Evolutionary conservation across 441 rosid genomes (phyloP), one percentile per base, ranked within the genome.

Genomic region (Populus hybrid): DNA sequence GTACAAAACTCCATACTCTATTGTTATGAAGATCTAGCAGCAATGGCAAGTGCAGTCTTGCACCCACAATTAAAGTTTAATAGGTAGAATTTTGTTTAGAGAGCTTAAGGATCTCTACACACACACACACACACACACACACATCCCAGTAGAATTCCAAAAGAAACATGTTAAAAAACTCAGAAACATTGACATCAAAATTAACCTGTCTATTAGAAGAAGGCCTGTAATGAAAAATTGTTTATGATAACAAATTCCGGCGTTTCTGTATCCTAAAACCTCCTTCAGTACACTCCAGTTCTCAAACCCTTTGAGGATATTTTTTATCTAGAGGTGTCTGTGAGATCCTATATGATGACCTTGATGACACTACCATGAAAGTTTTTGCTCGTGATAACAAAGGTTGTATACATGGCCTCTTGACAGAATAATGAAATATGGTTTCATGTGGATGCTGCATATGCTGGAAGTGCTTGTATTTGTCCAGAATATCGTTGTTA

Each of bases 381-480:
- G 46, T 67, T 59, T 38, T 16, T 28, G 40, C 30, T 72, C 16
- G 7, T 21, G 38, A 67, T 54, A 66, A 64, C 54, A 26, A 36
- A 61, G 40, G 34, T 54, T 78, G 21, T 57, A 50, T 74, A 34
- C 46, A 36, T 81, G 66, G 67, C 67, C 73, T 83, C 72, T 71
- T 61, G 63, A 72, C 87, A 93, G 99, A 87, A 79, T 50, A 77
- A 90, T 74, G 90, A 77, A 76, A 83, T 95, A 75, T 93, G 98
- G 98, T 84, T 93, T 84, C 99, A 93, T 63, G 89, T 92, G 80
- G 98, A 92, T 88, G 95, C 93, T 72, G 98, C 97, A n/a, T 93
- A 95, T 81, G 98, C 98, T 73, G 99, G 98, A 83, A 95, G 91
- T 79, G 93, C 95, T 21, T 95, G 99, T 72, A 82, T 95, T 76